A percentile compares a stretch with the other conserved stretches of the same genome.
Conservation (phyloP, 371 early-diverging fungal species). For the Entomophthora muscae region DNA sequence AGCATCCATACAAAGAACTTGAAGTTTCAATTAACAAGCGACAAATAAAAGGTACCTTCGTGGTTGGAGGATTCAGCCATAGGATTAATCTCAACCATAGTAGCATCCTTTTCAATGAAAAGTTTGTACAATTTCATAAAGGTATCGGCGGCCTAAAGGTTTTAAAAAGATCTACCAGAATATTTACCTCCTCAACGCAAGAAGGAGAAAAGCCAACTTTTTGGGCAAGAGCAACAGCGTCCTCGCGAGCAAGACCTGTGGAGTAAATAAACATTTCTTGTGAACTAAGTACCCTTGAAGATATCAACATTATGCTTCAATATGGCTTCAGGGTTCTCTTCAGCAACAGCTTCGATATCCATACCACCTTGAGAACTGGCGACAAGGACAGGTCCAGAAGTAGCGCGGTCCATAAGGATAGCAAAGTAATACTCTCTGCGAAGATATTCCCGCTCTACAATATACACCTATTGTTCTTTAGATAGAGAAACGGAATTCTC, state of each 20-base stretch:
- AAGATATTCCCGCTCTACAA: conserved; percentile 88
- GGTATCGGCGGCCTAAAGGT: conserved; percentile 62
- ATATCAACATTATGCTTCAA: conserved; percentile 65
- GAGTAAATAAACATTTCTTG: conserved; percentile 13
- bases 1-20: conserved; percentile 75
- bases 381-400: conserved; percentile 87
- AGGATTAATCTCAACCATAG: conserved; percentile 96
- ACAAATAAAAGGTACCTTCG: conserved; percentile 32
- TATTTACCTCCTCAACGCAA: conserved; percentile 32
- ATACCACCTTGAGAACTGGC: conserved; percentile 94
- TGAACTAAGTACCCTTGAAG: conserved; percentile 25
- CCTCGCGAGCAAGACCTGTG: conserved; percentile 34
- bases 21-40: background rate
- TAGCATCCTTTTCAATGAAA: conserved; percentile 91
- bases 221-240: conserved; percentile 45
- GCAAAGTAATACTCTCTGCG: conserved; percentile 97
- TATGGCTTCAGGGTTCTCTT: conserved; percentile 85
- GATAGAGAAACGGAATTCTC: background rate
- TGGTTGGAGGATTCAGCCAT: conserved; percentile 78
- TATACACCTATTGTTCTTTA: conserved; percentile 37
- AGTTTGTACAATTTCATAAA: conserved; percentile 85
- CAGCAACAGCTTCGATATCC: conserved; percentile 93
- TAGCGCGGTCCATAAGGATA: conserved; percentile 88
- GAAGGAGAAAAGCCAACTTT: conserved; percentile 77
- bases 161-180: background rate